Base-by-base conservation (phyloP, 257 asterid genomes). In the Nicotiana sylvestris region DNA sequence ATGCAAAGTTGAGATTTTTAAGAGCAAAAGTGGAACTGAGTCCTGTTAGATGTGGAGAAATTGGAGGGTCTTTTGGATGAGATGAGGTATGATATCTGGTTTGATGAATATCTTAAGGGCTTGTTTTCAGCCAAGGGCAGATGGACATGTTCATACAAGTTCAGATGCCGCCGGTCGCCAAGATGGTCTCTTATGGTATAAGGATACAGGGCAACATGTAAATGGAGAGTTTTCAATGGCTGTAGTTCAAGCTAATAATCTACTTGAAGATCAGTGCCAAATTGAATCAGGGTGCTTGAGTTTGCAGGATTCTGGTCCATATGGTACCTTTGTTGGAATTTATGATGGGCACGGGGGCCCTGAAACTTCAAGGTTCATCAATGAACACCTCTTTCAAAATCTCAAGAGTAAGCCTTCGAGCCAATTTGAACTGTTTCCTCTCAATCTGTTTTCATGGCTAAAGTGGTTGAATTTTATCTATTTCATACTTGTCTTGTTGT, bases 261-360 rank as follows among this genome's bases (percentile, higher is more conserved):
- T 92, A 57, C 90, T 90, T 12, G 96, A 92, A 88, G 96, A 92
- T 89, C 96, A 92, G 85, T 87, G 96, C 81, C 96, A 90, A 83
- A 85, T 92, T 21, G 94, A 92, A 85, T 90, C 94, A 62, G 96
- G 96, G 58, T 84, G 88, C 81, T 85, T 92, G 83, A 90, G 96
- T 76, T 80, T 85, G 57, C 87, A 86, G 67, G 94, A 89, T 72
- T 86, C 91, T 49, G 96, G 94, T 32, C 94, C 96, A 7, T 86
- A 84, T 84, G 96, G 96, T 81, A 90, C 96, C 78, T 92, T 92
- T 78, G 87, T 92, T 18, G 96, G 94, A 72, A 64, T 92, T 82
- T 92, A 92, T 84, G 96, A 92, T 87, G 96, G 96, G n/a, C 96
- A 92, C 56, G 94, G 96, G 9, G 96, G 94, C 51, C 96, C 96